Base-by-base conservation (phyloP, 768 basidiomycete species). In the Goffeauzyma gilvescens region DNA sequence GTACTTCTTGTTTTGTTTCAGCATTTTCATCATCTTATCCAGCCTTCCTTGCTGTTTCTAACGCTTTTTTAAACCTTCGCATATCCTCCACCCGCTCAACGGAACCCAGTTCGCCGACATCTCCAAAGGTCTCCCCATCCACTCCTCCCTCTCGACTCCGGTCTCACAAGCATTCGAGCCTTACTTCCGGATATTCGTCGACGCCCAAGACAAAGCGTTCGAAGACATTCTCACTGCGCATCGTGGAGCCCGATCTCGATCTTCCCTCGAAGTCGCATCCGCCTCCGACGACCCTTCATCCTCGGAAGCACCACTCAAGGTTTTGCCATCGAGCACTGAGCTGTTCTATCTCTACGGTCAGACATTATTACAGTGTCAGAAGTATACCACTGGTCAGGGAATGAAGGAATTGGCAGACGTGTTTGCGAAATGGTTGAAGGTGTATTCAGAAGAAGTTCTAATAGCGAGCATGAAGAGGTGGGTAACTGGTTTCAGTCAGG, bases 331-430 rank as follows among this genome's bases (percentile, higher is more conserved):
- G 0, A 95, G 89, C 0, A 95, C 89, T 1, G 89, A 96, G 52
- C 66, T 98, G 14, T 98, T 96, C 68, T 93, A 89, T 61, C 86
- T 93, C 65, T 96, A 96, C 58, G 84, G 78, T 0, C 87, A 96
- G 60, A 87, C 79, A 42, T 66, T 98, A 26, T 93, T 96, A 40
- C 83, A 87, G 57, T 95, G 90, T 55, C 79, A 83, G 2, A 87
- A 82, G 55, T 68, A 93, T 3, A 87, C 83, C 8, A 83, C 78
- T 1, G 80, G 82, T 0, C 75, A 79, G 46, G 73, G 86, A 4
- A 65, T 98, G 48, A 80, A 76, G 59, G 85, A 90, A 51, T 60
- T 98, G 26, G 75, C 74, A 41, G 71, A 68, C 14, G 63, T 98
- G 28, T 84, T 85, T 57, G 84, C 78, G 60, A 96, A 95, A 60